A percentile compares a stretch with the other conserved stretches of the same genome.
Evolutionary conservation across 164 flowering plant species (phyloP).

Genomic region (Vitis amurensis): DNA sequence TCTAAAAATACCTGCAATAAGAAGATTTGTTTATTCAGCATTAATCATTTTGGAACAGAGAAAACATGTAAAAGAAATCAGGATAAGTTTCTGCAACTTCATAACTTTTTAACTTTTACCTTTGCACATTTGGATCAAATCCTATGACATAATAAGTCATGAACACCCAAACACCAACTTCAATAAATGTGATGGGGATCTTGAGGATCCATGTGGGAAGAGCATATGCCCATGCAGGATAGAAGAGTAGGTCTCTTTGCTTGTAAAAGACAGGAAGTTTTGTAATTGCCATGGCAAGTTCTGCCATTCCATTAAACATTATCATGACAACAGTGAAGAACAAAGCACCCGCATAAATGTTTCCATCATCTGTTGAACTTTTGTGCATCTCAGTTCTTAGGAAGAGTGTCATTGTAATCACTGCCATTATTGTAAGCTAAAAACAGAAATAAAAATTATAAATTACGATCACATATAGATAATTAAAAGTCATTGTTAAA

Average conservation of each 20-base stretch:
- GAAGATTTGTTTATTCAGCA: no score
- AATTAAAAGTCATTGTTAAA: not conserved
- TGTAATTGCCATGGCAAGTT: conserved; percentile 39
- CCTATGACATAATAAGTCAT: conserved; percentile 55
- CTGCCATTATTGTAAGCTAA: conserved; percentile 36
- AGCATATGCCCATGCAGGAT: conserved; percentile 58
- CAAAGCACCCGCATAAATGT: conserved; percentile 40
- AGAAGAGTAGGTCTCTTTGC: conserved; percentile 53
- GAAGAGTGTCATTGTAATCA: conserved; percentile 39
- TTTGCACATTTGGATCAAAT: conserved; percentile 44
- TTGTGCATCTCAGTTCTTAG: conserved; percentile 43
- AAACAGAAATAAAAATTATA: not conserved
- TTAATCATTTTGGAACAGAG: no score
- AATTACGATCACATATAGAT: not conserved
- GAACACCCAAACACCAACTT: conserved; percentile 43
- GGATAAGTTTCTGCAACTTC: no score
- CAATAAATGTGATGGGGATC: conserved; percentile 43
- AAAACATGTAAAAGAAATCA: no score
- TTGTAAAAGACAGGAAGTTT: conserved; percentile 60
- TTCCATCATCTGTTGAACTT: conserved; percentile 25
- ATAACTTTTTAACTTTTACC: conserved; percentile 24
- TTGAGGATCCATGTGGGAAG: conserved; percentile 56
- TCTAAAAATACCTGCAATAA: conserved; percentile 49
- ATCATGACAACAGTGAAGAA: conserved; percentile 34
- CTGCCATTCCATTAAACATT: conserved; percentile 50